Evolutionary conservation across 1,284 basidiomycete genomes (phyloP).

Genomic region (Salmacisia buchloeana): DNA sequence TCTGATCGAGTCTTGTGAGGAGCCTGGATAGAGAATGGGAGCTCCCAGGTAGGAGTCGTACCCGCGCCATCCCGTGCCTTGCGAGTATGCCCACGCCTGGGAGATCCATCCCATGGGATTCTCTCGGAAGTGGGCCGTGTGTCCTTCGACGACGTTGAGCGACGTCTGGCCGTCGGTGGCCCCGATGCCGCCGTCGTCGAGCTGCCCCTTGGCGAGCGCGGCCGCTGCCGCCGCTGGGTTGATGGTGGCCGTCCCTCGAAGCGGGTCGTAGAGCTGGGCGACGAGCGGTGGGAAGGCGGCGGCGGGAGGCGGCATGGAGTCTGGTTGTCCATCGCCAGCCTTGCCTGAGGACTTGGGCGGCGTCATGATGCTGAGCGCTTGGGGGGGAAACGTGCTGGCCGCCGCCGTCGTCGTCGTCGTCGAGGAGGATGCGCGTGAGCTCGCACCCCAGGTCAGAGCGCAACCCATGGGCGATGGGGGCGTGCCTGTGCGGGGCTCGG

Average conservation of each 20-base stretch:
- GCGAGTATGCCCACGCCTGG: slow-evolving; percentile 39
- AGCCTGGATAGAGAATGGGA: slow-evolving; percentile 36
- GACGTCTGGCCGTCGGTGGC: not conserved
- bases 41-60: slow-evolving; percentile 43
- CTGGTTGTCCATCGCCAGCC: not conserved
- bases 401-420: no score
- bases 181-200: not conserved
- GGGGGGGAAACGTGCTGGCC: no score
- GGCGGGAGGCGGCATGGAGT: not conserved
- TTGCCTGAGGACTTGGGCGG: not conserved
- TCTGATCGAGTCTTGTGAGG: slow-evolving; percentile 33
- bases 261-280: slow-evolving; percentile 6
- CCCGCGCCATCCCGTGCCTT: slow-evolving; percentile 43
- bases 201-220: not conserved
- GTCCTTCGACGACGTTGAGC: slow-evolving; percentile 40
- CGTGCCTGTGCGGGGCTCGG: no score
- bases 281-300: slow-evolving; percentile 5
- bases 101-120: slow-evolving; percentile 38
- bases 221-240: slow-evolving; percentile 5
- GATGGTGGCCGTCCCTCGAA: not conserved
- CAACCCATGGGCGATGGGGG: no score
- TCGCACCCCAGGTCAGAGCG: no score
- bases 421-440: no score
- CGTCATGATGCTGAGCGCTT: not conserved
- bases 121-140: slow-evolving; percentile 43